Evolutionary conservation across 331 rosid species (phyloP).

Genomic region (Telfairia occidentalis): DNA sequence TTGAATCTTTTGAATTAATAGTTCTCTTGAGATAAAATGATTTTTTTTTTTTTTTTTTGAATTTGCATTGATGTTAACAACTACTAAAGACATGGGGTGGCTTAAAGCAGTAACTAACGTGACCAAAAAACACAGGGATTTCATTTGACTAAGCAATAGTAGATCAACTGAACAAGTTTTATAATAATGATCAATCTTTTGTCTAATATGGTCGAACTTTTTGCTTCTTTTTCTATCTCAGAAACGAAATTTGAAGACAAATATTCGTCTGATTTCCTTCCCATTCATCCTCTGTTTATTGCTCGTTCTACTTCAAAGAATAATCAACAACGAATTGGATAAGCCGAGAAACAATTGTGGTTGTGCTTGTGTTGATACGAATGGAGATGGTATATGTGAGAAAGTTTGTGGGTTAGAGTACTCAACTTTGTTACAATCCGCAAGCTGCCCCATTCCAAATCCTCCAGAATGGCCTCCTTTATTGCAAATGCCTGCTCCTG

Average conservation of each 20-base stretch:
- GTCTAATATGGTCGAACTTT: not conserved
- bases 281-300: conserved; percentile 39
- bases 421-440: conserved; percentile 20
- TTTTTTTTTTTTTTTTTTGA: too few species aligned
- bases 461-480: conserved; percentile 73
- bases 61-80: too few species aligned
- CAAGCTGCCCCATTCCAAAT: conserved; percentile 28
- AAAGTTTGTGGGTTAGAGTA: conserved; percentile 33
- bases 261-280: conserved; percentile 35
- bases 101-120: not conserved
- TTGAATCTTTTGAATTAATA: not conserved
- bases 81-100: not conserved
- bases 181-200: not conserved
- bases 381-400: conserved; percentile 21
- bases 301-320: conserved; percentile 25
- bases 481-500: conserved; percentile 52
- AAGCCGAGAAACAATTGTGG: conserved; percentile 50
- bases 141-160: not conserved
- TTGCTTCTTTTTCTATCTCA: conserved; percentile 10
- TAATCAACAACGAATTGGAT: conserved; percentile 30
- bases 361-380: conserved; percentile 27
- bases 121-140: not conserved
- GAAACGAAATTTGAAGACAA: conserved; percentile 57
- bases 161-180: not conserved
- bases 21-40: not conserved